phyloP scores from a whole-genome alignment of 179 eudicot species.

The Silene coronaria region DNA sequence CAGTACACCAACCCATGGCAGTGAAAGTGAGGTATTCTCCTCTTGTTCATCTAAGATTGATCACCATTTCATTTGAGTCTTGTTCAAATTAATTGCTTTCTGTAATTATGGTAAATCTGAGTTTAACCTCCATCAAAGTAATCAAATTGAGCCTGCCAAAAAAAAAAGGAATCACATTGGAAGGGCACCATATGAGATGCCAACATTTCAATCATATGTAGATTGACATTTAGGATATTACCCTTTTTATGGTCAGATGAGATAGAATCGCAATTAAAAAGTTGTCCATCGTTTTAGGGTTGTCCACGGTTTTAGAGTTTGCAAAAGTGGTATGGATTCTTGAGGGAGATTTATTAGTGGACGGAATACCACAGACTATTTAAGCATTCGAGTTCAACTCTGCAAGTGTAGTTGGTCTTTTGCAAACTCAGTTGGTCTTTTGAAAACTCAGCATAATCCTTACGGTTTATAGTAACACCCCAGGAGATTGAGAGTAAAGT shows the following conservation, averaged over 20 bases:
- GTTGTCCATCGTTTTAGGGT: neutral
- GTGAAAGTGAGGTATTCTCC: constrained; percentile 44
- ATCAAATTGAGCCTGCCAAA: neutral
- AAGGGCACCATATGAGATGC: neutral
- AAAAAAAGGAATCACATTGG: neutral
- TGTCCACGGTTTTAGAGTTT: neutral
- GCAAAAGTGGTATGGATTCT: neutral
- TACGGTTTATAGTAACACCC: no score
- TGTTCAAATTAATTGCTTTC: neutral
- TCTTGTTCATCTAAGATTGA: neutral
- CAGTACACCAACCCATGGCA: constrained; percentile 36
- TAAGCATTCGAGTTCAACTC: no score
- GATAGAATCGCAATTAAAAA: neutral
- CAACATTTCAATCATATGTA: neutral
- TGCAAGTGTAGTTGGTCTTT: neutral
- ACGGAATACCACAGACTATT: neutral
- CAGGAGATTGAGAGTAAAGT: no score
- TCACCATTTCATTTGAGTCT: neutral
- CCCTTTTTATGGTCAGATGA: neutral
- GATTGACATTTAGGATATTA: neutral
- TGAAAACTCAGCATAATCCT: neutral
- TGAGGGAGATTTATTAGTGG: neutral
- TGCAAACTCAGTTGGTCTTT: neutral
- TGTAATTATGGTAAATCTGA: neutral
- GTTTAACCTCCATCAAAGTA: neutral